Conservation (phyloP, 1,284 basidiomycete species). For the Leccinum angustisporum region DNA sequence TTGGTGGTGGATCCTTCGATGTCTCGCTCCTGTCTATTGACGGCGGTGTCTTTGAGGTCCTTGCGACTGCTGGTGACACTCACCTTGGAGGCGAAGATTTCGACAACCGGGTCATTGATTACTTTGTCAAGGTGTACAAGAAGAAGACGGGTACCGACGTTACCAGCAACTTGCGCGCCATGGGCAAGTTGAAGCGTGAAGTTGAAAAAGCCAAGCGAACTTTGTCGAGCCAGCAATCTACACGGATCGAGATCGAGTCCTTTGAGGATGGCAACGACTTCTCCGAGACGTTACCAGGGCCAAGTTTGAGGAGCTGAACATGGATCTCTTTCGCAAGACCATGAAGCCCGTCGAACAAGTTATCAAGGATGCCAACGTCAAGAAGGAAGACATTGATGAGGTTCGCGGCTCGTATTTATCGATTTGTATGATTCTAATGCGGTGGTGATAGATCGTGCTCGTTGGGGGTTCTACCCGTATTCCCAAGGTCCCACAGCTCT, state of each 20-base stretch:
- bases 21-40: conserved; percentile 97
- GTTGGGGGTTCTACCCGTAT: conserved; percentile 99
- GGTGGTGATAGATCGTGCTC: conserved; percentile 63
- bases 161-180: conserved; percentile 81
- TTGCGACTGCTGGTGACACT: conserved; percentile 97
- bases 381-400: conserved; percentile 97
- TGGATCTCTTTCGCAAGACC: conserved; percentile 98
- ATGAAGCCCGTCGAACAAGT: conserved; percentile 99
- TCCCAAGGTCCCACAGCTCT: conserved; percentile 95
- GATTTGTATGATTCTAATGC: not conserved
- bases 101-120: conserved; percentile 91
- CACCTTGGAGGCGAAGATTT: conserved; percentile 99
- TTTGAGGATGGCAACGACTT: conserved; percentile 98
- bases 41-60: conserved; percentile 97
- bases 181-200: conserved; percentile 97
- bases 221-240: conserved; percentile 87
- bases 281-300: conserved; percentile 95
- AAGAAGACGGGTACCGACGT: conserved; percentile 94
- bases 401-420: conserved; percentile 39
- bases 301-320: conserved; percentile 99
- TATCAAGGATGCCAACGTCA: conserved; percentile 94
- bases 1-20: conserved; percentile 98
- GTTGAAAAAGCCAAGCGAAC: conserved; percentile 99
- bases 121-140: conserved; percentile 93
- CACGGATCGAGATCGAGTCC: conserved; percentile 86